phyloP scores from a whole-genome alignment of 352 stramenopile genomes.

The Phytophthora rubi region DNA sequence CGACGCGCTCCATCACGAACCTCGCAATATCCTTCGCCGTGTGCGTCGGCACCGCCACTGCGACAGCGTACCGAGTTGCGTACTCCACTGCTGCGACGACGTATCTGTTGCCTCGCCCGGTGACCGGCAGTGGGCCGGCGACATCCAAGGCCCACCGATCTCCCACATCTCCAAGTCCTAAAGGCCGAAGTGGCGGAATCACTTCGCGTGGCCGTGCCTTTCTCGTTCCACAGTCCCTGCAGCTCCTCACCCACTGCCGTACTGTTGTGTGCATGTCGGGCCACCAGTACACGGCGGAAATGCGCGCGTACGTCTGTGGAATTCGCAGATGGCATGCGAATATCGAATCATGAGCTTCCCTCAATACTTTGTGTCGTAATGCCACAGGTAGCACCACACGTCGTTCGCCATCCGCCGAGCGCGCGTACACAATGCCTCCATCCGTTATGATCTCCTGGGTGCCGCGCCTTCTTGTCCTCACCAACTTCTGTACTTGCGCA shows the following conservation, averaged over 20 bases:
- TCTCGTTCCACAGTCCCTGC: slow-evolving; percentile 3
- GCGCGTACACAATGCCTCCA: too few species aligned
- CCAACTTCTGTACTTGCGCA: too few species aligned
- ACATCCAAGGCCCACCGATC: slow-evolving; percentile 3
- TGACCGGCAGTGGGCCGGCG: too few species aligned
- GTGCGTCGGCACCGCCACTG: neutral
- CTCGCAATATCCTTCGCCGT: neutral
- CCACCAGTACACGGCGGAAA: neutral
- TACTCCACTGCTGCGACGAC: neutral
- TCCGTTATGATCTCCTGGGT: too few species aligned
- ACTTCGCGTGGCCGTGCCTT: slow-evolving; percentile 2
- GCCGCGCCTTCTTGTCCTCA: too few species aligned
- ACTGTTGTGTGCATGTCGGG: neutral
- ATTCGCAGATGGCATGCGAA: neutral
- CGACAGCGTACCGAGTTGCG: slow-evolving; percentile 4
- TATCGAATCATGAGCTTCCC: slow-evolving; percentile 4
- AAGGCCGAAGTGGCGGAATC: slow-evolving; percentile 1
- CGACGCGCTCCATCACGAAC: neutral
- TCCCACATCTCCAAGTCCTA: neutral
- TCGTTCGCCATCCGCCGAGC: too few species aligned
- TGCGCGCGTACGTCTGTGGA: neutral
- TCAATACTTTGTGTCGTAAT: too few species aligned
- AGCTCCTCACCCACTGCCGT: neutral
- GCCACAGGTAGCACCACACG: too few species aligned
- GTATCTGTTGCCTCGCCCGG: neutral